phyloP scores from a whole-genome alignment of 2,329 filamentous ascomycete species.

The Fusarium hainanense region DNA sequence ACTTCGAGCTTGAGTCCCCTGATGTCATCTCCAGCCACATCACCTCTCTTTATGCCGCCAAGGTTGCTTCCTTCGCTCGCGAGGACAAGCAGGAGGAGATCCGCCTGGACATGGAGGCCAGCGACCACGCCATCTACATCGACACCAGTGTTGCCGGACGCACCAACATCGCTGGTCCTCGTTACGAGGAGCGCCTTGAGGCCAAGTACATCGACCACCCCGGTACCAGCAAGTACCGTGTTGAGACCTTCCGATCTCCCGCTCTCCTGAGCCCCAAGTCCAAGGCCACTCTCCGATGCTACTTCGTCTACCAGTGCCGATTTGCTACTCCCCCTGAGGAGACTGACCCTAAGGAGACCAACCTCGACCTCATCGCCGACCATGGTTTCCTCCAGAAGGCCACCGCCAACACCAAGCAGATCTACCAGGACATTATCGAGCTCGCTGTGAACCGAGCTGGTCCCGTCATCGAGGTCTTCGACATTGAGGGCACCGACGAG shows the following conservation, averaged over 20 bases:
- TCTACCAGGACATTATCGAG: constrained; percentile 94
- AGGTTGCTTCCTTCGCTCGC: constrained; percentile 91
- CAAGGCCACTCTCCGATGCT: constrained; percentile 90
- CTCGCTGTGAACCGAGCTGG: constrained; percentile 86
- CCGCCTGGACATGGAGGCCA: constrained; percentile 91
- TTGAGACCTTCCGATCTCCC: constrained; percentile 96
- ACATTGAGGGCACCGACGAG: constrained; percentile 90
- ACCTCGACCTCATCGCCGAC: constrained; percentile 91
- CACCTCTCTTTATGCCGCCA: constrained; percentile 95
- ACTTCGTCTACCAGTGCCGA: constrained; percentile 97
- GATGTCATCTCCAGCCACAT: constrained; percentile 93
- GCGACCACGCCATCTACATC: constrained; percentile 97
- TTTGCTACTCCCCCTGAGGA: constrained; percentile 80
- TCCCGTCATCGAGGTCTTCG: constrained; percentile 97
- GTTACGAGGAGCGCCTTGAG: constrained; percentile 93
- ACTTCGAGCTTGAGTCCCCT: constrained; percentile 90
- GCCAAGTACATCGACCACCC: constrained; percentile 92
- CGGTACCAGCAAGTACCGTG: constrained; percentile 81
- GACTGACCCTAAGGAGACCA: constrained; percentile 81
- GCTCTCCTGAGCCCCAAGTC: constrained; percentile 78
- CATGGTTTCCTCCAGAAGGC: constrained; percentile 95
- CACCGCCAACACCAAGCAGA: constrained; percentile 92
- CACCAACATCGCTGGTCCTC: constrained; percentile 80
- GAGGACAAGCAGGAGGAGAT: constrained; percentile 96
- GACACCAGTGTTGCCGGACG: constrained; percentile 94